These are phyloP conservation scores for Pichia sp. DNA, from an alignment of 1,139 yeast species.

Conservation along the genomic window DNA sequence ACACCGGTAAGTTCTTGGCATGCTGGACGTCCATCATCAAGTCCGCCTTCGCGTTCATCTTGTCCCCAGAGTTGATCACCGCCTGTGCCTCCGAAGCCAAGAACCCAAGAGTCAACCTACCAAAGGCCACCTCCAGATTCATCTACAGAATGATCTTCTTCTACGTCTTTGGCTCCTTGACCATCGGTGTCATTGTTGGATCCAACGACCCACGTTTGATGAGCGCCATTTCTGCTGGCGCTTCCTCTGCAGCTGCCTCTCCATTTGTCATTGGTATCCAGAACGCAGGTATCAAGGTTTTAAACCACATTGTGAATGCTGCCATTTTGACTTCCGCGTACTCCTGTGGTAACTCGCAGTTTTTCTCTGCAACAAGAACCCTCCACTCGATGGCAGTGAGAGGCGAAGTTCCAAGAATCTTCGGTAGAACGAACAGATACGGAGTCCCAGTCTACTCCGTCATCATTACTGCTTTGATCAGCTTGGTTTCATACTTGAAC, in stretches of 20 bases:
- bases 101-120: conserved; percentile 42
- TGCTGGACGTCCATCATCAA: conserved; percentile 65
- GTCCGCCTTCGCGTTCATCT: conserved; percentile 71
- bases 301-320: conserved; percentile 39
- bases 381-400: conserved; percentile 37
- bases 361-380: conserved; percentile 38
- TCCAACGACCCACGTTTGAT: conserved; percentile 18
- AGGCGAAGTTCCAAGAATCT: conserved; percentile 48
- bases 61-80: conserved; percentile 33
- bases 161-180: conserved; percentile 43
- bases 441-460: conserved; percentile 43
- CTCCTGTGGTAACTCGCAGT: conserved; percentile 39
- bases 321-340: conserved; percentile 40
- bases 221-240: conserved; percentile 16
- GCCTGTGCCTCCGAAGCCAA: conserved; percentile 42
- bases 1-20: conserved; percentile 66
- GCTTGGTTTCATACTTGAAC: conserved; percentile 35
- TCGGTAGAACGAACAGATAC: conserved; percentile 37
- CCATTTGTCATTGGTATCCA: conserved; percentile 51
- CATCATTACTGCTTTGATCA: conserved; percentile 34
- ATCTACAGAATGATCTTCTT: conserved; percentile 46
- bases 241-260: conserved; percentile 38
- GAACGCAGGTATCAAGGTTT: conserved; percentile 33
- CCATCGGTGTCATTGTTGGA: conserved; percentile 36
- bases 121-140: conserved; percentile 44